Evolutionary conservation across 129 eudicot species (phyloP).

Genomic region (Centrapalus pauciflorus): DNA sequence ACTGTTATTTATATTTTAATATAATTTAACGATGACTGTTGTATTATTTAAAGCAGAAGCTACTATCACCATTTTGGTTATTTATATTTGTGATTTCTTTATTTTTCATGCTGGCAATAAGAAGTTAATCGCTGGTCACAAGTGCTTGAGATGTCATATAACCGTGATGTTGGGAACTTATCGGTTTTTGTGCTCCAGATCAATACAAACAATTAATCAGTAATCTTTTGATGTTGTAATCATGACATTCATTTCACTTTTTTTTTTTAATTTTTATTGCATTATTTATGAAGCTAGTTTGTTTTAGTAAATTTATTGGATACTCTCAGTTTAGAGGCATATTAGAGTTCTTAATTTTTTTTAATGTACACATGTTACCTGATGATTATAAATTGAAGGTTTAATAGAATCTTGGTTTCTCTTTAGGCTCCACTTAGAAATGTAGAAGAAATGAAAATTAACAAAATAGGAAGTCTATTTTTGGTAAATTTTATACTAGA

Average conservation of each 20-base stretch:
- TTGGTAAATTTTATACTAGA: constrained; percentile 76
- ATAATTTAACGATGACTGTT: not conserved
- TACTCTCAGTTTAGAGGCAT: constrained; percentile 9
- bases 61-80: not conserved
- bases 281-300: constrained; percentile 6
- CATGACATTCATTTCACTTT: constrained; percentile 60
- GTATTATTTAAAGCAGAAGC: constrained; percentile 7
- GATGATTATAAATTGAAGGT: constrained; percentile 7
- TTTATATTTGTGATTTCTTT: not conserved
- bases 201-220: constrained; percentile 32
- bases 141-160: constrained; percentile 69
- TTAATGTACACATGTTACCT: too few species aligned
- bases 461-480: constrained; percentile 67
- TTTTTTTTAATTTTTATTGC: constrained; percentile 17
- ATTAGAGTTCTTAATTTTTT: not conserved
- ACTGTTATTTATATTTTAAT: not conserved
- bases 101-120: constrained; percentile 44
- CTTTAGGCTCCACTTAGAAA: constrained; percentile 79
- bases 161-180: constrained; percentile 55
- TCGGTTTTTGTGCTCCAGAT: constrained; percentile 51
- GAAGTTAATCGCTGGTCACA: constrained; percentile 63
- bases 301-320: not conserved
- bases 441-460: constrained; percentile 84
- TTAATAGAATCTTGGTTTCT: constrained; percentile 3
- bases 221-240: constrained; percentile 84